Evolutionary conservation across 2,329 filamentous ascomycete genomes (phyloP), one percentile per base, ranked within the genome.

Genomic region (Grosmannia huntii): DNA sequence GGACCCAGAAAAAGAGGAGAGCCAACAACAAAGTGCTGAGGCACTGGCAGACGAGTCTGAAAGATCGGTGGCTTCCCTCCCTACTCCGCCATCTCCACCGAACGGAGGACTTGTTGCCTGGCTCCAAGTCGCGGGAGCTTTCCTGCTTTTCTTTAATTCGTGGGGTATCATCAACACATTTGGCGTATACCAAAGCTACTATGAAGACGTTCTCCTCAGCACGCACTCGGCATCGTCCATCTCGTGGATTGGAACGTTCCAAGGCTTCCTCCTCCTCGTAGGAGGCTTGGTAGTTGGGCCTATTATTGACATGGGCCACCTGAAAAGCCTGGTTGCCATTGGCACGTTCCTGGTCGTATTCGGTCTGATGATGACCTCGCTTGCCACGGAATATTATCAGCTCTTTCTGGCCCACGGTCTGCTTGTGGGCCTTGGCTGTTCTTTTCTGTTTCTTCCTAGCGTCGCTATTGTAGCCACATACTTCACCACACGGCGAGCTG

Each of bases 161-260:
- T 21, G 38, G 53, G 69, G 70, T n/a, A 62, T 72, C 19, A 67
- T 75, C 57, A 76, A 73, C 64, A 71, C 68, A n/a, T 77, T 73
- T 56, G 75, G 74, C 41, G 72, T 74, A 2, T 77, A 72, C 65
- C 73, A 77, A 61, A 72, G 70, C 5, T 76, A 73, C 65, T 76
- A 76, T 61, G 69, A 73, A 62, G 65, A 66, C 1, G 64, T 65
- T 0, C 66, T 73, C 12, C 68, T 74, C 70, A 10, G 58, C 5
- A 41, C 60, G 23, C 61, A 62, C 25, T 68, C 70, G 6, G 61
- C 69, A 6, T 71, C 69, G 5, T 62, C 65, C 53, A 73, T 75
- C 51, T 70, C 72, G 9, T 74, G 72, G 71, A 70, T 75, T 58
- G 73, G 73, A 7, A 72, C 73, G 19, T 62, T 76, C 11, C 74